Conservation (phyloP, 345 rosid genomes). For the Citrus trifoliata region DNA sequence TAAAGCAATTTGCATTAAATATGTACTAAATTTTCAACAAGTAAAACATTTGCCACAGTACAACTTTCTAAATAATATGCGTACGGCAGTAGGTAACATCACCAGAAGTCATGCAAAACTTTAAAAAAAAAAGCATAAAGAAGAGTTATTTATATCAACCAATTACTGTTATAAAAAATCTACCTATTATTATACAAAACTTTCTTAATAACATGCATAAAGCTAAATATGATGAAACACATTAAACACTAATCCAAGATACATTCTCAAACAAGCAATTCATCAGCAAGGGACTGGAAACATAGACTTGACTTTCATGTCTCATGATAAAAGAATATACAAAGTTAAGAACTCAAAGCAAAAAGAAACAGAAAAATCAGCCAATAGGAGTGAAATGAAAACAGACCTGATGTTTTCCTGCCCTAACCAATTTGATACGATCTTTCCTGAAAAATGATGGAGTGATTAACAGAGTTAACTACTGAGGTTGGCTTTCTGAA, state of each 20-base stretch:
- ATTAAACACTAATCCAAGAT: neutral
- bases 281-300: neutral
- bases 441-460: conserved; percentile 54
- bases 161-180: too few relatives aligned
- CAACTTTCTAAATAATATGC: neutral
- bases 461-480: conserved; percentile 18
- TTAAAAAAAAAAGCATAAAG: neutral
- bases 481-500: neutral
- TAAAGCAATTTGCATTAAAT: neutral
- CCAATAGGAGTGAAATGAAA: conserved; percentile 5
- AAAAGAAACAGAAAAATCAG: neutral
- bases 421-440: conserved; percentile 73
- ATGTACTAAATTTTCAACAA: neutral
- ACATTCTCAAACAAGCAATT: neutral
- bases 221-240: neutral
- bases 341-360: neutral
- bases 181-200: neutral
- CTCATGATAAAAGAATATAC: neutral
- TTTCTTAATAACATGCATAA: neutral
- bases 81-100: neutral
- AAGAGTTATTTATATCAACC: neutral
- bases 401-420: conserved; percentile 90
- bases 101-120: neutral
- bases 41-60: neutral
- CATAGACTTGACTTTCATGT: neutral